Conservation (phyloP, 2,329 filamentous ascomycete species). For the Aureobasidium leucospermi region DNA sequence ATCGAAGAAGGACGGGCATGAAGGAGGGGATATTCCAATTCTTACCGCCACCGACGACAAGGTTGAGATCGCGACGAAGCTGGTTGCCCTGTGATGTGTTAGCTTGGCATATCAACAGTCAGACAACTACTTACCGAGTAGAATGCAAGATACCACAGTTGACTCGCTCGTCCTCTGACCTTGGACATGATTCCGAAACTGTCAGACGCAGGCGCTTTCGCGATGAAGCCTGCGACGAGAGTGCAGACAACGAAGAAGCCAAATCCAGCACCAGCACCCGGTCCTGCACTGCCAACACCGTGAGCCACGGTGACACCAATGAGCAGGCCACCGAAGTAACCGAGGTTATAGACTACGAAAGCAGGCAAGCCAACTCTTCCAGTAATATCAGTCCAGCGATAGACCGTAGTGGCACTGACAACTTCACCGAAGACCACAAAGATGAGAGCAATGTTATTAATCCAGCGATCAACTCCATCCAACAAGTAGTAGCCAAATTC, state of each 20-base stretch:
- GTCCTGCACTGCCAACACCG: conserved; percentile 19
- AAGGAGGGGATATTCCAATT: conserved; percentile 51
- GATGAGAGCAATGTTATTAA: conserved; percentile 48
- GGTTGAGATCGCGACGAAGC: conserved; percentile 48
- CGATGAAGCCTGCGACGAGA: conserved; percentile 24
- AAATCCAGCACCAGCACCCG: conserved; percentile 38
- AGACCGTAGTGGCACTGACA: conserved; percentile 46
- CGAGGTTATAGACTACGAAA: conserved; percentile 42
- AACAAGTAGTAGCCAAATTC: conserved; percentile 52
- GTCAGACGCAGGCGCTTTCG: background rate
- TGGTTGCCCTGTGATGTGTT: conserved; percentile 43
- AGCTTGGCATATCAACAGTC: background rate
- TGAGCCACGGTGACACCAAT: conserved; percentile 47
- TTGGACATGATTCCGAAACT: background rate
- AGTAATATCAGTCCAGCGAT: conserved; percentile 44
- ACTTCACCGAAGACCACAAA: conserved; percentile 50
- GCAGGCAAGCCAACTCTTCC: conserved; percentile 38
- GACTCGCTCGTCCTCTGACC: conserved; percentile 20
- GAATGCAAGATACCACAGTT: conserved; percentile 48
- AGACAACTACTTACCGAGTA: conserved; percentile 44
- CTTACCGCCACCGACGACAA: conserved; percentile 45
- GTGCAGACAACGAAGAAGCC: conserved; percentile 43
- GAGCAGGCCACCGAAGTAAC: conserved; percentile 48
- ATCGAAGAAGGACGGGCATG: conserved; percentile 45
- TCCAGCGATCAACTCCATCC: conserved; percentile 49